Evolutionary conservation across 768 basidiomycete species (phyloP).

Genomic region (Pleurotus tuber-regium): DNA sequence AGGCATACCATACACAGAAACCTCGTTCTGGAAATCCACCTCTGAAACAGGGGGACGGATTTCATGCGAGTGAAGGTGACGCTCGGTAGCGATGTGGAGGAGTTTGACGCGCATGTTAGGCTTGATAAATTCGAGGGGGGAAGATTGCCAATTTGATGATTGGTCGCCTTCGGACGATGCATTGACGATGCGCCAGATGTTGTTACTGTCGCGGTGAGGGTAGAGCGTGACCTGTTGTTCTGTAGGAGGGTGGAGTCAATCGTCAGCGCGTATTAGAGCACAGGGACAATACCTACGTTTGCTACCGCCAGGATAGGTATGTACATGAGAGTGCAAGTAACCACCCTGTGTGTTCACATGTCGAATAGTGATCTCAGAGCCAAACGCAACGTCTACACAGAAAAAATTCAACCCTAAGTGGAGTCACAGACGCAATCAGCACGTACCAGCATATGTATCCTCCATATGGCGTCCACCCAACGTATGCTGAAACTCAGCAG

Average conservation of each 20-base stretch:
- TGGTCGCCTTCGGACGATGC: slow-evolving; percentile 48
- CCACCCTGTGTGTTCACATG: slow-evolving; percentile 98
- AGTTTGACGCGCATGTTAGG: slow-evolving; percentile 75
- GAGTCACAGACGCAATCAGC: too few species aligned
- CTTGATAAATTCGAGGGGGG: slow-evolving; percentile 61
- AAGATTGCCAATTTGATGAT: slow-evolving; percentile 41
- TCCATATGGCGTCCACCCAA: slow-evolving; percentile 86
- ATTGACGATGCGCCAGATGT: slow-evolving; percentile 86
- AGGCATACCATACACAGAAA: slow-evolving; percentile 88
- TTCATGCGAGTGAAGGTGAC: slow-evolving; percentile 93
- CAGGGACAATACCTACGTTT: slow-evolving; percentile 55
- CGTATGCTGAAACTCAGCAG: slow-evolving; percentile 97
- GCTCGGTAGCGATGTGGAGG: slow-evolving; percentile 76
- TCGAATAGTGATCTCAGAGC: slow-evolving; percentile 79
- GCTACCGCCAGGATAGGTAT: slow-evolving; percentile 87
- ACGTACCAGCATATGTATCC: slow-evolving; percentile 88
- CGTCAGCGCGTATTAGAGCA: background rate
- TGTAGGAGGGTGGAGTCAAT: slow-evolving; percentile 26
- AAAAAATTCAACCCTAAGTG: too few species aligned
- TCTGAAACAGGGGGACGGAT: slow-evolving; percentile 92
- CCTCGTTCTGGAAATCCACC: slow-evolving; percentile 99
- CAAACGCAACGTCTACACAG: slow-evolving; percentile 83
- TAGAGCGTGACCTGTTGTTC: slow-evolving; percentile 99
- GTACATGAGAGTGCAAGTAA: slow-evolving; percentile 94
- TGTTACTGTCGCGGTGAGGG: slow-evolving; percentile 97